A percentile compares a stretch with the other conserved stretches of the same genome.
These are phyloP conservation scores for Polyplosphaeria fusca DNA, from an alignment of 495 filamentous ascomycete species.

Conservation along the genomic window DNA sequence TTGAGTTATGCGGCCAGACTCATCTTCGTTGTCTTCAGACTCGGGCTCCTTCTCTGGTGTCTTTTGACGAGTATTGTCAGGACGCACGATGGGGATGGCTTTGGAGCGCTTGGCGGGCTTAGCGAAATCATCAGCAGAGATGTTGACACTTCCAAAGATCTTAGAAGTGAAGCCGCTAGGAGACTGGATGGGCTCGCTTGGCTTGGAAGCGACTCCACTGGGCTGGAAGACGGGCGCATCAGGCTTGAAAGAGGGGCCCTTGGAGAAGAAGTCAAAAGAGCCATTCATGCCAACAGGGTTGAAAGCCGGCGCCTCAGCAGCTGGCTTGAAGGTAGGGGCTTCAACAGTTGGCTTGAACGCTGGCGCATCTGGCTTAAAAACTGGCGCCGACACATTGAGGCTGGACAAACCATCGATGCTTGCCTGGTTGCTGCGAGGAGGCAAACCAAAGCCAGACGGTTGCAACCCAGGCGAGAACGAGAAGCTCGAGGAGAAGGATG, in stretches of 20 bases:
- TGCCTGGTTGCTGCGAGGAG: slow-evolving; percentile 19
- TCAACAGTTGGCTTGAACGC: slow-evolving; percentile 16
- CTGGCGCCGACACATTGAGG: slow-evolving; percentile 67
- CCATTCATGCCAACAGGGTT: slow-evolving; percentile 21
- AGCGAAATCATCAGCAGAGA: slow-evolving; percentile 52
- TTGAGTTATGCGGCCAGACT: slow-evolving; percentile 54
- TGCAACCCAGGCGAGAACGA: slow-evolving; percentile 50
- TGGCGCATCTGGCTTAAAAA: slow-evolving; percentile 61
- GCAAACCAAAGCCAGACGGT: slow-evolving; percentile 4
- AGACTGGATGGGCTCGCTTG: neutral
- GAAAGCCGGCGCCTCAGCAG: slow-evolving; percentile 49
- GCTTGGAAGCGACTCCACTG: neutral
- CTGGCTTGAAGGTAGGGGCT: slow-evolving; percentile 24
- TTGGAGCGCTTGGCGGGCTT: slow-evolving; percentile 69
- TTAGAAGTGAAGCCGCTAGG: slow-evolving; percentile 42
- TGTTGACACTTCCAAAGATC: slow-evolving; percentile 75
- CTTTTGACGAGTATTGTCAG: slow-evolving; percentile 48
- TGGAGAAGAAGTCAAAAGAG: slow-evolving; percentile 67
- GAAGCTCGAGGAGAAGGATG: slow-evolving; percentile 50
- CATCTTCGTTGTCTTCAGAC: slow-evolving; percentile 43
- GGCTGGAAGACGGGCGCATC: slow-evolving; percentile 73
- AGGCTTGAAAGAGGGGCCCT: slow-evolving; percentile 69
- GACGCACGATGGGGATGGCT: slow-evolving; percentile 75
- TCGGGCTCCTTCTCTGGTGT: slow-evolving; percentile 32
- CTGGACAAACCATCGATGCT: slow-evolving; percentile 34